phyloP scores from a whole-genome alignment of 768 basidiomycete species.

The Ramaria sp. region DNA sequence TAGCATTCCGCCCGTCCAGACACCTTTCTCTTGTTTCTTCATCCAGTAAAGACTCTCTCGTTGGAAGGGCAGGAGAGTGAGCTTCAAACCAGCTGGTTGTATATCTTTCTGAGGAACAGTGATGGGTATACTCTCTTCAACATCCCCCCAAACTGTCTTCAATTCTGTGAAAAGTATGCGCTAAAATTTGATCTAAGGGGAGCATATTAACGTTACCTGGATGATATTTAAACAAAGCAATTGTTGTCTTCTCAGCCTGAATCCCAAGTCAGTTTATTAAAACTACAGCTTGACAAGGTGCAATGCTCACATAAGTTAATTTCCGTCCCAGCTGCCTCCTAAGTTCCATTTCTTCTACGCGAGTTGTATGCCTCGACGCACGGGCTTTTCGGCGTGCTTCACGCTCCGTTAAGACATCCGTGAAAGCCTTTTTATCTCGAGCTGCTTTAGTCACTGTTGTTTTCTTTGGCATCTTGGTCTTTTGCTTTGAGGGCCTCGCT shows the following conservation, averaged over 20 bases:
- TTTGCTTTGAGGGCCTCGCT: slow-evolving; percentile 24
- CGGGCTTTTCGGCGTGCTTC: slow-evolving; percentile 20
- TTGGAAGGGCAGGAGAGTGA: slow-evolving; percentile 88
- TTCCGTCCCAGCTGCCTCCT: slow-evolving; percentile 55
- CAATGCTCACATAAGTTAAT: slow-evolving; percentile 51
- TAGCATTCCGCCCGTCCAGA: slow-evolving; percentile 88
- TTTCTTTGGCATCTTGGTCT: slow-evolving; percentile 12
- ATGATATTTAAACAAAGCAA: slow-evolving; percentile 59
- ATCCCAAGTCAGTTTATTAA: background rate
- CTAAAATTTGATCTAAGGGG: background rate
- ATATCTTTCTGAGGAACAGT: slow-evolving; percentile 57
- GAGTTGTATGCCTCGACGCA: slow-evolving; percentile 20
- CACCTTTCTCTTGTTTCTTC: slow-evolving; percentile 79
- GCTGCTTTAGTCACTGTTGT: background rate
- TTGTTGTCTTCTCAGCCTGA: slow-evolving; percentile 61
- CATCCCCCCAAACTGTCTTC: slow-evolving; percentile 77
- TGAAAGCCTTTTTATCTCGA: no score
- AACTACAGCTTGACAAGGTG: background rate
- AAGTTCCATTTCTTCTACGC: slow-evolving; percentile 40
- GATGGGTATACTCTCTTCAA: slow-evolving; percentile 51
- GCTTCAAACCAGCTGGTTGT: slow-evolving; percentile 77
- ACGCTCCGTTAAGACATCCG: background rate
- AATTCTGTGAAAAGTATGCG: slow-evolving; percentile 35
- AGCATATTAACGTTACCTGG: slow-evolving; percentile 22
- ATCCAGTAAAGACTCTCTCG: slow-evolving; percentile 94